A percentile compares a stretch with the other conserved stretches of the same genome.
phyloP scores from a whole-genome alignment of 208 protist genomes.

The Kentomonas sorsogonicus region DNA sequence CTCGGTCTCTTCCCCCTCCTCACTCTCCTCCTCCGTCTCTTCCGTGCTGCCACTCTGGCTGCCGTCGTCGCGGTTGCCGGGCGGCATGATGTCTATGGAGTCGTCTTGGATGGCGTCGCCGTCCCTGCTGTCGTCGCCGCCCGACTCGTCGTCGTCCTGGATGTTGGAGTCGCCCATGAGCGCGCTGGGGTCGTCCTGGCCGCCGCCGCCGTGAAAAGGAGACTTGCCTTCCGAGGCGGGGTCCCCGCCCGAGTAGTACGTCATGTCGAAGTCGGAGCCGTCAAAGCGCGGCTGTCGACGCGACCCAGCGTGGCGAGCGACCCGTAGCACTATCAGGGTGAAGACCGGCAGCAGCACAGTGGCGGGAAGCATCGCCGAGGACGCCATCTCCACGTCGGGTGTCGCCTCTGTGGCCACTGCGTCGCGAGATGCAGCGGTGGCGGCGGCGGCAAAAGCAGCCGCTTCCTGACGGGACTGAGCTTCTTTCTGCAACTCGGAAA shows the following conservation, averaged over 20 bases:
- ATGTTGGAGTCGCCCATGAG: not conserved
- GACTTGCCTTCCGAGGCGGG: conserved; percentile 4
- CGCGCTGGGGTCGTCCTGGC: conserved; percentile 19
- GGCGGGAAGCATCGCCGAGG: conserved; percentile 26
- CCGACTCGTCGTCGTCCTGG: not conserved
- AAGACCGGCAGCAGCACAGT: conserved; percentile 33
- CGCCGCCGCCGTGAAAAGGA: conserved; percentile 11
- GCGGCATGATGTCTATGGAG: too few species aligned
- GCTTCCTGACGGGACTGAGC: conserved; percentile 11
- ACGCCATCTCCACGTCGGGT: conserved; percentile 3
- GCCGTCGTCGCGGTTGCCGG: too few species aligned
- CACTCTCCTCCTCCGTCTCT: too few species aligned
- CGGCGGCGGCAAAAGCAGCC: too few species aligned
- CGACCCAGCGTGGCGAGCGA: conserved; percentile 15
- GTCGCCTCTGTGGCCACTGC: not conserved
- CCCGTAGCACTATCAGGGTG: conserved; percentile 19
- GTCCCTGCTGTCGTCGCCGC: not conserved
- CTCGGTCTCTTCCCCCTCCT: too few species aligned
- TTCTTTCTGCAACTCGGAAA: conserved; percentile 49
- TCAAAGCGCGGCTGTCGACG: conserved; percentile 8
- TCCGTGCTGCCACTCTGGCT: too few species aligned
- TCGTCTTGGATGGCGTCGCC: too few species aligned
- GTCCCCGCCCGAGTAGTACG: too few species aligned
- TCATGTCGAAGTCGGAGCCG: not conserved
- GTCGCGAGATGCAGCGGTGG: too few species aligned